Percentiles rank a stretch among this genome's conserved stretches.
Conservation (phyloP, 805 yeast species). For the Jamesozyma spencerorum region DNA sequence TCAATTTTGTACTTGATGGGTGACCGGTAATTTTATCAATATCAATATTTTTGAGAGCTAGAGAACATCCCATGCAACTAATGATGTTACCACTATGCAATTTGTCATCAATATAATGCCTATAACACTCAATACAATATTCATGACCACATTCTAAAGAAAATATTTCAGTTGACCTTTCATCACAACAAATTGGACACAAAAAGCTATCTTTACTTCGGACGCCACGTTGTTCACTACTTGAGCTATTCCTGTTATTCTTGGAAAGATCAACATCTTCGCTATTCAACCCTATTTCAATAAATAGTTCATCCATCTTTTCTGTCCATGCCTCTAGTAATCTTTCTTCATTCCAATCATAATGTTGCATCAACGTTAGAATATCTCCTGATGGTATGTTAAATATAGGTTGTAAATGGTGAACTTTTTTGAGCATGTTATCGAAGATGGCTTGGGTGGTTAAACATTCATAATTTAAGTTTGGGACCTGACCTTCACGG, state of each 20-base stretch:
- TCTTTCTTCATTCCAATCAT: constrained; percentile 51
- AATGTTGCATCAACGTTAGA: constrained; percentile 37
- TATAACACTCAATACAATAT: constrained; percentile 63
- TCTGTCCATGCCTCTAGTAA: constrained; percentile 48
- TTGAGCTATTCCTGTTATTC: not conserved
- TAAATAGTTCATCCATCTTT: constrained; percentile 30
- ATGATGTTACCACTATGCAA: constrained; percentile 38
- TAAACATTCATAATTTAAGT: constrained; percentile 24
- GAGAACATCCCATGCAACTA: constrained; percentile 56
- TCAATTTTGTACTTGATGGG: constrained; percentile 24
- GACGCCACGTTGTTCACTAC: constrained; percentile 9
- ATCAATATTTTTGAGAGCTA: constrained; percentile 31
- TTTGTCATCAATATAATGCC: constrained; percentile 44
- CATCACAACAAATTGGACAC: constrained; percentile 72
- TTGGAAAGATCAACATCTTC: not conserved
- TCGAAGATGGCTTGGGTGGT: constrained; percentile 29
- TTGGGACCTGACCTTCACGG: constrained; percentile 17
- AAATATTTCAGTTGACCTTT: constrained; percentile 35
- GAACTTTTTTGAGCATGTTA: constrained; percentile 22
- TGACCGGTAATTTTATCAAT: constrained; percentile 35
- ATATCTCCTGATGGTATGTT: constrained; percentile 28
- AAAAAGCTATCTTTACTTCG: constrained; percentile 25
- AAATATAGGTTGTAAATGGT: constrained; percentile 25
- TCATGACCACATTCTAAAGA: constrained; percentile 59
- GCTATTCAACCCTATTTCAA: constrained; percentile 27